Evolutionary conservation across 257 asterid genomes (phyloP).

Genomic region (Solanum ossicruentum): DNA sequence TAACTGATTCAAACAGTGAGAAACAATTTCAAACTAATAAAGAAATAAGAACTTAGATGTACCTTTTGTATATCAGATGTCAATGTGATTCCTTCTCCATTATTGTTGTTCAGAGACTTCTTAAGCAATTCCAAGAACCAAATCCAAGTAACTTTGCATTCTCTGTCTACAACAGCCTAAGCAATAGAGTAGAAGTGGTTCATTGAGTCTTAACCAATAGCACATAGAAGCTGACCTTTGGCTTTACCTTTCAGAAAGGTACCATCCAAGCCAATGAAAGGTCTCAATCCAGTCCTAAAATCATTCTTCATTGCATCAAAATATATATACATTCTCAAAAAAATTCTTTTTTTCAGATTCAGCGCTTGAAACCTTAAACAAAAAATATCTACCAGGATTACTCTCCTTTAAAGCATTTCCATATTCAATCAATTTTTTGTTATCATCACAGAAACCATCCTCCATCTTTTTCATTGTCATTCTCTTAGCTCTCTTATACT

Average conservation of each 20-base stretch:
- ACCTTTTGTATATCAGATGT: neutral
- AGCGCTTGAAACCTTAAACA: neutral
- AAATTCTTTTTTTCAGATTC: neutral
- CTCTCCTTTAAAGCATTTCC: neutral
- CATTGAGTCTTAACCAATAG: neutral
- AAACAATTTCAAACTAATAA: too few relatives aligned
- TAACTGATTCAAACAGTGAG: too few relatives aligned
- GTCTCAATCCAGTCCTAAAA: neutral
- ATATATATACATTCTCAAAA: neutral
- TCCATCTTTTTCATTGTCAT: neutral
- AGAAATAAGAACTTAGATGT: too few relatives aligned
- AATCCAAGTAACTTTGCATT: neutral
- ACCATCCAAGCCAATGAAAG: neutral
- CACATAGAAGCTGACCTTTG: too few relatives aligned
- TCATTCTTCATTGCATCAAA: neutral
- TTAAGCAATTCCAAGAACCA: neutral
- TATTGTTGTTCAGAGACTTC: neutral
- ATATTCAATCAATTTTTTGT: too few relatives aligned
- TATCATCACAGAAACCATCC: neutral
- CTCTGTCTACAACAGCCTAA: neutral
- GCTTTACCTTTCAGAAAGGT: too few relatives aligned
- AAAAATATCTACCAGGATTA: neutral
- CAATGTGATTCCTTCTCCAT: neutral
- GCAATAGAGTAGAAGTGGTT: neutral
- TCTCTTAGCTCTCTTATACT: neutral